Conservation (phyloP, 768 basidiomycete genomes). For the Tephrocybe rancida region DNA sequence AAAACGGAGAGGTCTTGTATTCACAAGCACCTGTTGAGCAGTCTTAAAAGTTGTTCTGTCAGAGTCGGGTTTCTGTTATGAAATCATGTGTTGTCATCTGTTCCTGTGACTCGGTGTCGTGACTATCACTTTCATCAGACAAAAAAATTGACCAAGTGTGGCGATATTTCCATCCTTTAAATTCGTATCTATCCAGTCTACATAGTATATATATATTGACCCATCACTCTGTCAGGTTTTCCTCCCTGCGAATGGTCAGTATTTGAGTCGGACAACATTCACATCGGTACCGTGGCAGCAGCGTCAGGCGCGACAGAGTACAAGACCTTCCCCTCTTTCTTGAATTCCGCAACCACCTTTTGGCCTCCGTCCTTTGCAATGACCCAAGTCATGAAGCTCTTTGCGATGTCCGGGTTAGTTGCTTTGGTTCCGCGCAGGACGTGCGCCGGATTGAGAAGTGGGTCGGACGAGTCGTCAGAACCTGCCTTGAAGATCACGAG, state of each 20-base stretch:
- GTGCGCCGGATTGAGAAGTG: slow-evolving; percentile 51
- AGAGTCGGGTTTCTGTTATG: too few species aligned
- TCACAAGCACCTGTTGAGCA: slow-evolving; percentile 25
- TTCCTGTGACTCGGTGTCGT: too few species aligned
- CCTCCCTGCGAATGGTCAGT: too few species aligned
- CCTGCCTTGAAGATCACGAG: slow-evolving; percentile 43
- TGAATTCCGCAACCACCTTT: slow-evolving; percentile 40
- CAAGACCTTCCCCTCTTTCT: slow-evolving; percentile 31
- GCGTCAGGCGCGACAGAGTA: slow-evolving; percentile 34
- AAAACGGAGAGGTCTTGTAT: slow-evolving; percentile 32
- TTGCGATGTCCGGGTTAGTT: slow-evolving; percentile 30
- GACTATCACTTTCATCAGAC: too few species aligned
- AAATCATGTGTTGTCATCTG: too few species aligned
- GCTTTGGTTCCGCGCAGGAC: slow-evolving; percentile 38
- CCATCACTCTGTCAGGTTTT: too few species aligned
- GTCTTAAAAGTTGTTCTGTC: not conserved
- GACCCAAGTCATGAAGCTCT: slow-evolving; percentile 48
- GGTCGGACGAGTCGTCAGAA: slow-evolving; percentile 38
- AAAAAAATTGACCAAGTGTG: too few species aligned
- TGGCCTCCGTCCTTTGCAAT: slow-evolving; percentile 42
- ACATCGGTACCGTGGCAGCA: slow-evolving; percentile 53
- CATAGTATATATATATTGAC: too few species aligned
- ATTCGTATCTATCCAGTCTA: too few species aligned
- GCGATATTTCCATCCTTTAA: too few species aligned
- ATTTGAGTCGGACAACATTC: slow-evolving; percentile 44